phyloP scores from a whole-genome alignment of 768 basidiomycete species.

The Hypsizygus marmoreus region DNA sequence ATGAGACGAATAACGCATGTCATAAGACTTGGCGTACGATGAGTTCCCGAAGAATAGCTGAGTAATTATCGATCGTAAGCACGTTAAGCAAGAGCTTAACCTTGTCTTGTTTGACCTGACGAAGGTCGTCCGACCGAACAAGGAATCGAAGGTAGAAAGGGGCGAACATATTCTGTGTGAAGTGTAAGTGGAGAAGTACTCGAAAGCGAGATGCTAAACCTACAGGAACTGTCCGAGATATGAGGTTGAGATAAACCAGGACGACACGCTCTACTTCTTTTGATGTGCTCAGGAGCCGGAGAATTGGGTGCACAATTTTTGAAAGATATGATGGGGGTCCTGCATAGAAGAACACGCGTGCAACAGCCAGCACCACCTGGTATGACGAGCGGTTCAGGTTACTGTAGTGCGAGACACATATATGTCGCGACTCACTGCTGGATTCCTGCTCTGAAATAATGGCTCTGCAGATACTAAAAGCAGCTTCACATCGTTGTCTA shows the following conservation, averaged over 20 bases:
- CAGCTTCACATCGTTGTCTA: constrained; percentile 79
- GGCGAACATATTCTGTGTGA: constrained; percentile 59
- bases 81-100: constrained; percentile 72
- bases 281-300: constrained; percentile 69
- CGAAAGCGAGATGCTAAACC: constrained; percentile 25
- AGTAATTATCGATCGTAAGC: constrained; percentile 65
- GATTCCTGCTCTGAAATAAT: constrained; percentile 83
- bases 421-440: constrained; percentile 61
- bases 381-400: not conserved
- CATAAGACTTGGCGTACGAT: constrained; percentile 54
- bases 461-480: constrained; percentile 73
- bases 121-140: constrained; percentile 66
- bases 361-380: constrained; percentile 80
- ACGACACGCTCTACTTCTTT: constrained; percentile 77
- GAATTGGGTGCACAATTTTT: constrained; percentile 69
- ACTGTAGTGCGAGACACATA: constrained; percentile 1
- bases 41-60: constrained; percentile 78
- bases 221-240: constrained; percentile 71
- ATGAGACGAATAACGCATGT: not conserved
- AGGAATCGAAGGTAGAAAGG: constrained; percentile 68
- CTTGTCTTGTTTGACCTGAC: constrained; percentile 72
- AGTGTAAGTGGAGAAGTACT: not conserved
- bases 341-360: constrained; percentile 74
- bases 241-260: constrained; percentile 66
- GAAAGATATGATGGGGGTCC: constrained; percentile 55